Base-by-base conservation (phyloP, 148 eudicot species). In the Rhododendron ferrugineum region DNA sequence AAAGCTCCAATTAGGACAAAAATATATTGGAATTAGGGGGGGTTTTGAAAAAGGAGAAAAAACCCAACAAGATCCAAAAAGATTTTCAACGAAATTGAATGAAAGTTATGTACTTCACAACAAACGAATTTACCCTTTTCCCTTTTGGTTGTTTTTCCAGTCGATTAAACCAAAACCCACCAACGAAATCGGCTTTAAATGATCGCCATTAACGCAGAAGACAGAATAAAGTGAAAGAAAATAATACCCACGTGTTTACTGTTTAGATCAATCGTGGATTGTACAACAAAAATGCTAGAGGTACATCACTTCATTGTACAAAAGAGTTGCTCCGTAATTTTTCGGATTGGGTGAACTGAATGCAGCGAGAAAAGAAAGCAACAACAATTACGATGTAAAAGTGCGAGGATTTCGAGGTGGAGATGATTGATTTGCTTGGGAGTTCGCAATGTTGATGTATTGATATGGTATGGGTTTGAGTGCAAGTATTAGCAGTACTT, bases 261-360 rank as follows among this genome's bases (percentile, higher is more conserved):
- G 62, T 2, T 30, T 22, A 28, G 62, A 79, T 79, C 62, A 28
- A 79, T n/a, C 82, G 7, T 30, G 26, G 26, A 10, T 22, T 6
- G 13, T 1, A 3, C 42, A 20, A 40, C n/a, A n/a, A n/a, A n/a
- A n/a, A n/a, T n/a, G n/a, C n/a, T n/a, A n/a, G n/a, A n/a, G n/a
- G n/a, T n/a, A n/a, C n/a, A n/a, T n/a, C n/a, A n/a, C n/a, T n/a
- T n/a, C n/a, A n/a, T n/a, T n/a, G 1, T 5, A 46, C 49, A 46
- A 46, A 7, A 46, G 49, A 46, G 49, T 46, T 46, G 0, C 42
- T 40, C 42, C 42, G 6, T 40, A 46, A 46, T 7, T 46, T 15
- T 42, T 76, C 44, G 49, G 81, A 78, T 47, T 47, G 62, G 40
- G 56, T 50, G 82, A 49, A 79, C 82, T 47, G 49, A 79, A 46